Base-by-base conservation (phyloP, 129 eudicot genomes). In the Glebionis coronaria region DNA sequence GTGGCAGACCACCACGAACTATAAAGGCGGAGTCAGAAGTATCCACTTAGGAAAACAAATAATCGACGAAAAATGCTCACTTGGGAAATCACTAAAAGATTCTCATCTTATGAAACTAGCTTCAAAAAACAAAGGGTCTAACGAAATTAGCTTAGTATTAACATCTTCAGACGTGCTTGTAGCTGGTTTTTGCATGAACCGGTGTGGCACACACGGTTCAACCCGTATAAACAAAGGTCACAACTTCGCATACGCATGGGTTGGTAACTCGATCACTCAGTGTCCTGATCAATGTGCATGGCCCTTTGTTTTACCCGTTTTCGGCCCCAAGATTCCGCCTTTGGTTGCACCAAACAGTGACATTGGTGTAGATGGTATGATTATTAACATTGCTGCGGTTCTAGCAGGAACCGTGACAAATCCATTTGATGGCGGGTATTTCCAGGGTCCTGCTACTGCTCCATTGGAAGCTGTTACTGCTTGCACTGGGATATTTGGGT, bases 211-310 rank as follows among this genome's bases (percentile, higher is more conserved):
- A 20, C 97, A 90, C 81, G 86, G 91, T 46, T 79, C 88, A 13
- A 75, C 84, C 18, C 81, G 83, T 4, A 65, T 70, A 6, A 75
- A 38, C 74, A 70, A 73, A 60, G 65, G 67, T 5, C 73, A 63
- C 27, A 72, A 74, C 59, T 84, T 68, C 29, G 87, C 91, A 0
- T 90, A 82, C 47, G 86, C 82, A 0, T 90, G 97, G 97, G 95
- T 90, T 18, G 95, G 97, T 19, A 87, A 90, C 81, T 74, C 97
- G 54, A 87, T 47, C 66, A 84, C 67, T 13, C 88, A 82, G 78
- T 90, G 97, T 46, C 95, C 97, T 18, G 97, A 90, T 45, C 83
- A 80, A 56, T 90, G 97, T 60, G 95, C 95, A 0, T 90, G 97
- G 97, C 97, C 97, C 0, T 90, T 90, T 76, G 83, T 76, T 40